These are phyloP conservation scores for Rosa lucieae DNA, from an alignment of 306 rosid species.

Conservation along the genomic window DNA sequence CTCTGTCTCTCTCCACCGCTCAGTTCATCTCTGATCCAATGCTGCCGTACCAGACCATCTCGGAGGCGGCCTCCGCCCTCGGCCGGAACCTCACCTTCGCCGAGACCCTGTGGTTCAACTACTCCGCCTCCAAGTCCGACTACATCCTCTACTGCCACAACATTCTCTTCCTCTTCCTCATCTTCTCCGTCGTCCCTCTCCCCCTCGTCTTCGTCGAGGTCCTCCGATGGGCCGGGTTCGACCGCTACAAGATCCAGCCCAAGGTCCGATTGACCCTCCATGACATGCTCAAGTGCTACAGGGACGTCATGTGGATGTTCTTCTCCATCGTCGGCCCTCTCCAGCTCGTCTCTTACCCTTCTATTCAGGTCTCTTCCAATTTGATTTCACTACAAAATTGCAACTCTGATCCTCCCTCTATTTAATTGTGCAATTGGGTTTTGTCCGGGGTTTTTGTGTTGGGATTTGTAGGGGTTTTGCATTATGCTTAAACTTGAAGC, in stretches of 20 bases:
- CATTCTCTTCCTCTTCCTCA: constrained; percentile 57
- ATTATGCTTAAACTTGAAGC: not conserved
- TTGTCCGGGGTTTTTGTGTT: not conserved
- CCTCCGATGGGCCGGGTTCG: constrained; percentile 42
- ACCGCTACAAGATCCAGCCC: constrained; percentile 71
- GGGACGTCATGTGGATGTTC: constrained; percentile 67
- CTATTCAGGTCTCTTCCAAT: constrained; percentile 42
- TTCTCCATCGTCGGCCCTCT: constrained; percentile 70
- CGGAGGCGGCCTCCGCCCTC: constrained; percentile 53
- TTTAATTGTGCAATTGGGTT: not conserved
- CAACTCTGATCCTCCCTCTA: no score
- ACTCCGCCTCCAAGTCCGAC: constrained; percentile 69
- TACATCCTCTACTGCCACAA: constrained; percentile 77
- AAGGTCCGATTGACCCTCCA: constrained; percentile 43
- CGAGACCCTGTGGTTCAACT: constrained; percentile 78
- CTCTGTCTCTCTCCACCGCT: not conserved
- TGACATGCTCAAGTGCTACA: constrained; percentile 63
- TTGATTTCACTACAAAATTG: not conserved
- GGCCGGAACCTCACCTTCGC: constrained; percentile 59
- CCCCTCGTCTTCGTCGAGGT: constrained; percentile 57
- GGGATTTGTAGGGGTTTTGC: not conserved
- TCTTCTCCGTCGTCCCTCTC: constrained; percentile 66
- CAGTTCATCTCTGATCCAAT: constrained; percentile 20
- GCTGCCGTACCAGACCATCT: constrained; percentile 61
- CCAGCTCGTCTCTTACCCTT: constrained; percentile 73